These are phyloP conservation scores for Grosmannia clavigera DNA, from an alignment of 2,329 filamentous ascomycete species.

Conservation along the genomic window DNA sequence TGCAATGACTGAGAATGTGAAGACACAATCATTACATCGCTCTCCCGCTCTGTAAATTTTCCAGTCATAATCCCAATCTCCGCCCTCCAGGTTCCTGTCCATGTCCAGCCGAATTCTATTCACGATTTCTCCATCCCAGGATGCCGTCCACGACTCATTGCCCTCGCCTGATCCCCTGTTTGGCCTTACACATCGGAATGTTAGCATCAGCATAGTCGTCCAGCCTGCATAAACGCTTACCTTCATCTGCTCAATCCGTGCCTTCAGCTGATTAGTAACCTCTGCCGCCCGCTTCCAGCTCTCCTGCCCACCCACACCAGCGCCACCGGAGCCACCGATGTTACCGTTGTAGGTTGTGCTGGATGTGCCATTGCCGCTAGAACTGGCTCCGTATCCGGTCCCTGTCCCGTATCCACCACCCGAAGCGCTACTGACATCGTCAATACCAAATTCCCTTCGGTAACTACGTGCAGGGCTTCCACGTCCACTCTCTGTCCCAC, in stretches of 20 bases:
- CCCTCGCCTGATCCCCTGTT: conserved; percentile 12
- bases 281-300: conserved; percentile 97
- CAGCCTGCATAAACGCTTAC: conserved; percentile 22
- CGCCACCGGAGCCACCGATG: conserved; percentile 5
- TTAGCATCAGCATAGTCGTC: neutral
- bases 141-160: neutral
- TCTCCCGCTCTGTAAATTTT: neutral
- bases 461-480: conserved; percentile 48
- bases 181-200: conserved; percentile 7
- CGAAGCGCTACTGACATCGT: conserved; percentile 10
- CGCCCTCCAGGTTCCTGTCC: neutral
- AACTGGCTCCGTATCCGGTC: neutral
- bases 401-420: conserved; percentile 3
- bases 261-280: conserved; percentile 94
- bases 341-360: neutral
- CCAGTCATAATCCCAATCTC: neutral
- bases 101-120: neutral
- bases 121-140: neutral
- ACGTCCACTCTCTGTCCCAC: conserved; percentile 39
- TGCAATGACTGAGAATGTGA: neutral
- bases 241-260: conserved; percentile 98
- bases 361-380: neutral
- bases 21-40: neutral
- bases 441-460: conserved; percentile 21
- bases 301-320: conserved; percentile 49